Evolutionary conservation across 306 rosid species (phyloP).

Genomic region (Arachis hypogaea): DNA sequence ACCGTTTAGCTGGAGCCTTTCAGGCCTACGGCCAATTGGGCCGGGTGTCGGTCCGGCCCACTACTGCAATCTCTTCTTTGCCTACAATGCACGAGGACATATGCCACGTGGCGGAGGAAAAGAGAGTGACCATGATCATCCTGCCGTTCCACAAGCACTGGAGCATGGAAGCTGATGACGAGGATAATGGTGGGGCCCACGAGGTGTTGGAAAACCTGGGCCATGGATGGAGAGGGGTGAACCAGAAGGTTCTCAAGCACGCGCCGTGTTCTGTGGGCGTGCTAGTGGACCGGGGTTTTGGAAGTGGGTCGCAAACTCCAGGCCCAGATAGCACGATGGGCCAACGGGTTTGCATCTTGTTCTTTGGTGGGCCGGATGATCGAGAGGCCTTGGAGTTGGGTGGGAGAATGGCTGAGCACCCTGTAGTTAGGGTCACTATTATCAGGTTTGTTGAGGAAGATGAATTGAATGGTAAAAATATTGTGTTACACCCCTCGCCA

Average conservation of each 20-base stretch:
- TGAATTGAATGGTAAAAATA: constrained; percentile 11
- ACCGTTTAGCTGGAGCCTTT: constrained; percentile 59
- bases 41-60: constrained; percentile 61
- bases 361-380: constrained; percentile 91
- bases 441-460: constrained; percentile 53
- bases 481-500: constrained; percentile 43
- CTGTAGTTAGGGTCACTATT: constrained; percentile 49
- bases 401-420: constrained; percentile 71
- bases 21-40: constrained; percentile 65
- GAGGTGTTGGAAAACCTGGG: constrained; percentile 55
- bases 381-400: constrained; percentile 71
- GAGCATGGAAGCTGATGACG: constrained; percentile 37
- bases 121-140: constrained; percentile 67
- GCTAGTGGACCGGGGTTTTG: constrained; percentile 77
- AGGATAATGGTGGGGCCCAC: constrained; percentile 8
- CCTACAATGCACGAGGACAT: constrained; percentile 79
- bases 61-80: constrained; percentile 69
- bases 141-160: constrained; percentile 75
- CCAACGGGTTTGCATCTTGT: constrained; percentile 56
- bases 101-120: constrained; percentile 77
- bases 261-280: constrained; percentile 81
- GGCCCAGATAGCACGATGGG: constrained; percentile 10
- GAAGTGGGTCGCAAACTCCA: constrained; percentile 30
- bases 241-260: constrained; percentile 64
- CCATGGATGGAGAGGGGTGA: constrained; percentile 72